A percentile compares a stretch with the other conserved stretches of the same genome.
phyloP scores from a whole-genome alignment of 139 green algal species.

The Dunaliella primolecta region DNA sequence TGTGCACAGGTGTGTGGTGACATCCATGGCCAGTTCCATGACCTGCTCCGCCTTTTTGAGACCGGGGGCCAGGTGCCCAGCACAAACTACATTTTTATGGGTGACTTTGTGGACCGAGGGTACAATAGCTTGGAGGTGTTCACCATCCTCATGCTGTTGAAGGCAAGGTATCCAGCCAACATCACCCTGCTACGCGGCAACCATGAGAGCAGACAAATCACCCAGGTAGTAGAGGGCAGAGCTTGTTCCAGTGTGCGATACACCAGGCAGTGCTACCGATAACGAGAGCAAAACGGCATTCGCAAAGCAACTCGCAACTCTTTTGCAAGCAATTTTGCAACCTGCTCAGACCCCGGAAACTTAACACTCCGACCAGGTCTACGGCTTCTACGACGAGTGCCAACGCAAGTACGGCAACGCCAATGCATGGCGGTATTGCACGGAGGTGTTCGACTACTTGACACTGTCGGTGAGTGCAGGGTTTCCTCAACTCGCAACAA shows the following conservation, averaged over 20 bases:
- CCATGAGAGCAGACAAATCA: constrained; percentile 99
- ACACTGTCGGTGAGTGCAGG: constrained; percentile 56
- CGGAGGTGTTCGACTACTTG: constrained; percentile 99
- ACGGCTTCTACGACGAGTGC: constrained; percentile 99
- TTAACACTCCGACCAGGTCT: too few species aligned
- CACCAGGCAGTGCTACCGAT: too few species aligned
- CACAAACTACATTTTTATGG: constrained; percentile 99
- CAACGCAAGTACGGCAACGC: constrained; percentile 96
- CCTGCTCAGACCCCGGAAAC: neutral
- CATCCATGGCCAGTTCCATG: constrained; percentile 96
- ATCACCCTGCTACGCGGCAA: constrained; percentile 98
- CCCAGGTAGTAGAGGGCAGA: constrained; percentile 63
- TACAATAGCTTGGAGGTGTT: constrained; percentile 99
- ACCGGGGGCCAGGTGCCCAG: constrained; percentile 90
- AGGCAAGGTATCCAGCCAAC: constrained; percentile 87
- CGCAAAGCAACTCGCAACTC: too few species aligned
- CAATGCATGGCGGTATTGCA: constrained; percentile 98
- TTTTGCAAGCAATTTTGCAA: neutral
- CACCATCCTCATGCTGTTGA: constrained; percentile 97
- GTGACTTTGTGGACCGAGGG: constrained; percentile 98
- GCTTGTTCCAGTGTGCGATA: too few species aligned
- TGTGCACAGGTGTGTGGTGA: constrained; percentile 90
- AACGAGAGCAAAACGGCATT: too few species aligned
- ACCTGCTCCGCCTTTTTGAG: constrained; percentile 96
- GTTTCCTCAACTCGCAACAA: too few species aligned